Percentiles rank a stretch among this genome's conserved stretches.
phyloP scores from a whole-genome alignment of 306 rosid species.

The Amphicarpaea edgeworthii region DNA sequence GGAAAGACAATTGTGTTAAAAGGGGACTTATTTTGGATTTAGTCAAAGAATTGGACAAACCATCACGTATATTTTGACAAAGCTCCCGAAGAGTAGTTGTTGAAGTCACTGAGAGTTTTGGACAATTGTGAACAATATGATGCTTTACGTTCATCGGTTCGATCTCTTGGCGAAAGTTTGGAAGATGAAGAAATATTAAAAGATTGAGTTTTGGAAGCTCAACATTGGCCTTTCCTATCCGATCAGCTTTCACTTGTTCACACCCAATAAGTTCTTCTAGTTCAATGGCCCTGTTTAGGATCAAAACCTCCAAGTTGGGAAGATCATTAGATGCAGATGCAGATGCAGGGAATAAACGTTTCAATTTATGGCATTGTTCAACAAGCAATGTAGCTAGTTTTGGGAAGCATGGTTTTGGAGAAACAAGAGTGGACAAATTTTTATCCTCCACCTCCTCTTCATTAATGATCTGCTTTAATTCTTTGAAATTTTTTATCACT shows the following conservation, averaged over 20 bases:
- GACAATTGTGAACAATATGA: conserved; percentile 20
- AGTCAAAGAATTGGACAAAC: too few species aligned
- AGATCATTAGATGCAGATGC: too few species aligned
- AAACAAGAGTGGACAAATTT: neutral
- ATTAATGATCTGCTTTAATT: neutral
- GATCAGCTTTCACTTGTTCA: neutral
- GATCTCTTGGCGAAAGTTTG: conserved; percentile 20
- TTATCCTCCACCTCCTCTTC: too few species aligned
- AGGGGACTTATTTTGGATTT: too few species aligned
- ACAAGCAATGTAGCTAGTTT: neutral
- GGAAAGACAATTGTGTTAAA: too few species aligned
- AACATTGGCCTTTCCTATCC: neutral
- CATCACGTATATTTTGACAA: too few species aligned
- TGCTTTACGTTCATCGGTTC: neutral
- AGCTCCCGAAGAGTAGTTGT: neutral
- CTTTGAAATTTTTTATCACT: neutral
- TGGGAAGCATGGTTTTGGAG: neutral
- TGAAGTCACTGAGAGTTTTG: conserved; percentile 35
- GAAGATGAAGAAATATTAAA: neutral
- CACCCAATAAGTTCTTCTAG: neutral
- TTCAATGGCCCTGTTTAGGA: too few species aligned
- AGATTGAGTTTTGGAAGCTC: conserved; percentile 37
- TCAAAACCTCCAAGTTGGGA: too few species aligned
- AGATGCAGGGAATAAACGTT: neutral
- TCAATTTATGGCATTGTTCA: neutral